Conservation (phyloP, 768 basidiomycete genomes). For the Suillus lakei region DNA sequence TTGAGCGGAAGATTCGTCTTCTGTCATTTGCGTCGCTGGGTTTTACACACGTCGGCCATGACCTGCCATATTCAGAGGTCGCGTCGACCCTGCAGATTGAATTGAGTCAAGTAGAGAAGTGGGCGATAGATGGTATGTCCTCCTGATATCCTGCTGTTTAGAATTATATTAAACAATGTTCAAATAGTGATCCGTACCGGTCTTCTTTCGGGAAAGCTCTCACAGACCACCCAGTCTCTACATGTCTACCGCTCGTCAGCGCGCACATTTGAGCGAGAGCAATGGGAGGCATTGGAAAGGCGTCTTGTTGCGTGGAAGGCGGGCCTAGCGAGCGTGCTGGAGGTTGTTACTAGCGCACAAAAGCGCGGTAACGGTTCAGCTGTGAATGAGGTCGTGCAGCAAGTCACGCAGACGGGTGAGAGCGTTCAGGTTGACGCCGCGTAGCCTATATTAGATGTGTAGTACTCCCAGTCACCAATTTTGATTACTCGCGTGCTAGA, state of each 20-base stretch:
- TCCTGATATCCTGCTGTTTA: neutral
- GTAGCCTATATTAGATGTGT: neutral
- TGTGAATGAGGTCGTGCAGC: constrained; percentile 26
- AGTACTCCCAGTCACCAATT: neutral
- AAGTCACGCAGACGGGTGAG: constrained; percentile 6
- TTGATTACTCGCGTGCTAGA: neutral
- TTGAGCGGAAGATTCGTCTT: constrained; percentile 82
- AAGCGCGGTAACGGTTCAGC: constrained; percentile 35
- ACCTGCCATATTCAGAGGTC: constrained; percentile 73
- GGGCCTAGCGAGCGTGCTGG: constrained; percentile 69
- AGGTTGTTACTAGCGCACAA: constrained; percentile 66
- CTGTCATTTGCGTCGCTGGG: constrained; percentile 77
- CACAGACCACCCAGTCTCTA: constrained; percentile 76
- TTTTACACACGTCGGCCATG: constrained; percentile 76
- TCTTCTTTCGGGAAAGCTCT: constrained; percentile 81
- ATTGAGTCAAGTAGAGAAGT: constrained; percentile 73
- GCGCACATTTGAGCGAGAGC: constrained; percentile 73
- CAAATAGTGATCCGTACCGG: constrained; percentile 76
- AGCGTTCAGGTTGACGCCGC: neutral
- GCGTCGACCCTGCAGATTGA: constrained; percentile 70
- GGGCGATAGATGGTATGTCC: constrained; percentile 81
- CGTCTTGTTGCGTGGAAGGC: constrained; percentile 79
- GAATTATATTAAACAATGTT: neutral
- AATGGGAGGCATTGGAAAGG: constrained; percentile 82
- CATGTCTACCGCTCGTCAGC: constrained; percentile 76